Evolutionary conservation across 2,329 filamentous ascomycete species (phyloP).

Genomic region (Penicillium sp.): DNA sequence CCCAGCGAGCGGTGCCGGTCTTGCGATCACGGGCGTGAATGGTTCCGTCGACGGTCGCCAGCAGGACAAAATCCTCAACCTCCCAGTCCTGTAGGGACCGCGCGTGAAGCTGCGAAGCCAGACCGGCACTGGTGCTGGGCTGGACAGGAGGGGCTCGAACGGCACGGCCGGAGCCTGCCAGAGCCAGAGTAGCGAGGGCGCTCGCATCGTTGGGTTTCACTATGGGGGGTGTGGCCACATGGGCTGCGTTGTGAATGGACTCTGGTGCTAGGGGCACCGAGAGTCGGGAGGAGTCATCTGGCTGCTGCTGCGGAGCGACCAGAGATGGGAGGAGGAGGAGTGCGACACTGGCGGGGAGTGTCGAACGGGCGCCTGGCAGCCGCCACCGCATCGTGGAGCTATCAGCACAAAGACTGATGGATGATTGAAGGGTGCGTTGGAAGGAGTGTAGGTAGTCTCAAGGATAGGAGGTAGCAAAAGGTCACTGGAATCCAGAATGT

Average conservation of each 20-base stretch:
- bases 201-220: slow-evolving; percentile 69
- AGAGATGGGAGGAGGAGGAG: slow-evolving; percentile 61
- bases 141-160: slow-evolving; percentile 91
- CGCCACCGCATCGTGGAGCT: slow-evolving; percentile 63
- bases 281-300: slow-evolving; percentile 34
- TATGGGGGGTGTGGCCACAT: slow-evolving; percentile 25
- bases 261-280: slow-evolving; percentile 29
- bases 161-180: slow-evolving; percentile 71
- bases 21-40: slow-evolving; percentile 88
- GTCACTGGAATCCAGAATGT: slow-evolving; percentile 12
- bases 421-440: not conserved
- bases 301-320: slow-evolving; percentile 67
- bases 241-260: slow-evolving; percentile 14
- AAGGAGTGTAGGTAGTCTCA: slow-evolving; percentile 3
- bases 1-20: slow-evolving; percentile 83
- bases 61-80: slow-evolving; percentile 99
- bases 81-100: slow-evolving; percentile 99
- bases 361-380: slow-evolving; percentile 60
- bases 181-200: slow-evolving; percentile 97
- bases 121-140: slow-evolving; percentile 63
- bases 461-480: not conserved
- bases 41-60: slow-evolving; percentile 99
- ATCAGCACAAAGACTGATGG: slow-evolving; percentile 33
- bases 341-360: slow-evolving; percentile 59
- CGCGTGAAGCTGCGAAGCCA: slow-evolving; percentile 86